Percentiles rank a stretch among this genome's conserved stretches.
Conservation (phyloP, 192 early-diverging fungal species). For the Dissophora ornata region DNA sequence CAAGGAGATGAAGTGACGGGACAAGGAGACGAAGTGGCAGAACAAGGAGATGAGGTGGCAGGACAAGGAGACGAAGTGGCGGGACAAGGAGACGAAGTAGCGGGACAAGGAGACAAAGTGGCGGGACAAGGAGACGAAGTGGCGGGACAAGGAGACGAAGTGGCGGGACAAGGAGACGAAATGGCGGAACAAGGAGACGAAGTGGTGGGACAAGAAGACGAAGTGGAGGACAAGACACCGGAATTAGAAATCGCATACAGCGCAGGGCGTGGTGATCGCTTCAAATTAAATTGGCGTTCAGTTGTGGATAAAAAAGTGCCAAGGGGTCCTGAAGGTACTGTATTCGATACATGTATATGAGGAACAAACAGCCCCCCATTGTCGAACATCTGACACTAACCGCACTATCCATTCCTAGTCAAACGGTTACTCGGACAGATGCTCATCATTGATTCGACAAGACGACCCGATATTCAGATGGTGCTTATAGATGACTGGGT, state of each 20-base stretch:
- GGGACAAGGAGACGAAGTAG: too few relatives aligned
- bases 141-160: too few relatives aligned
- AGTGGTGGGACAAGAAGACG: background rate
- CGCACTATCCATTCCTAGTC: too few relatives aligned
- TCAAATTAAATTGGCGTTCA: conserved; percentile 1
- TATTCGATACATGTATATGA: too few relatives aligned
- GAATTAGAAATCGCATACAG: background rate
- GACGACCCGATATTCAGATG: conserved; percentile 7
- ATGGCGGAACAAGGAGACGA: background rate
- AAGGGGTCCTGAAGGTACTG: conserved; percentile 23
- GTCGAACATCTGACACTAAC: background rate
- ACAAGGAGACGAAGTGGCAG: too few relatives aligned
- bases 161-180: background rate
- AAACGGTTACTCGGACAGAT: conserved; percentile 9
- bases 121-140: too few relatives aligned
- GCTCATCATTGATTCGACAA: conserved; percentile 22
- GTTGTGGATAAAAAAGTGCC: background rate
- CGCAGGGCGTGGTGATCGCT: background rate
- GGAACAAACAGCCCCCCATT: background rate
- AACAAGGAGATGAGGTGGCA: too few relatives aligned
- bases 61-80: too few relatives aligned
- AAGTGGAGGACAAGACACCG: too few relatives aligned
- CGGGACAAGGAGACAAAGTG: too few relatives aligned
- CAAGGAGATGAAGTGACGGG: too few relatives aligned
- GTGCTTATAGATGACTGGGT: conserved; percentile 21